Base-by-base conservation (phyloP, 108 stramenopile species). In the Mediolabrus comicus region DNA sequence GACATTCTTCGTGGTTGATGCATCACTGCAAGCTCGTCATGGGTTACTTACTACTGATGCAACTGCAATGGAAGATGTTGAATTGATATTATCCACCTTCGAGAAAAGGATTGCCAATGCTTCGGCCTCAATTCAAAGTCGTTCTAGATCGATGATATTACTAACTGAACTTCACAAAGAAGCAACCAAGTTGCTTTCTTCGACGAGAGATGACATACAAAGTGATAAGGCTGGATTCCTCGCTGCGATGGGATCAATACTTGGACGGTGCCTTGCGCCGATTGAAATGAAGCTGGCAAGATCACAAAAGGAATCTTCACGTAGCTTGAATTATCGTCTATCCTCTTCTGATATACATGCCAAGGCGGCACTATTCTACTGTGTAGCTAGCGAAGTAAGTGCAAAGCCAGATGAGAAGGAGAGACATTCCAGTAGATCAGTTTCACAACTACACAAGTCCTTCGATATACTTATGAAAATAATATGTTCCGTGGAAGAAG, bases 321-420 rank as follows among this genome's bases (percentile, higher is more conserved):
- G 56, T 34, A 53, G 59, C 32, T 59, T 71, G 35, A 60, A 54
- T 35, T 59, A 61, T 16, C 64, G 65, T 26, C 53, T 78, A 17
- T 66, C 69, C 8, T 63, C 69, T 28, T 65, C 69, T 12, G 77
- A 78, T 59, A 62, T 59, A 34, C 58, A 60, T 49, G 46, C 39
- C 0, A 78, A 78, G 56, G 51, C 77, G 31, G 77, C 77, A 4
- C 59, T 59, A 14, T 59, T 78, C 19, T 70, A 62, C 33, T 59
- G 51, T 49, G 1, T 54, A 10, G 64, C 77, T 17, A 29, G 39
- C 16, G 53, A 78, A 32, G 57, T 26, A 31, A 41, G 19, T 39
- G 34, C 65, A 22, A 33, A 36, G 13, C 25, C 56, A 28, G 30
- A 55, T 4, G 11, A 29, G 8, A 36, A 5, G 35, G 59, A 71